Conservation (phyloP, 192 early-diverging fungal genomes). For the Gryganskiella cystojenkinii region DNA sequence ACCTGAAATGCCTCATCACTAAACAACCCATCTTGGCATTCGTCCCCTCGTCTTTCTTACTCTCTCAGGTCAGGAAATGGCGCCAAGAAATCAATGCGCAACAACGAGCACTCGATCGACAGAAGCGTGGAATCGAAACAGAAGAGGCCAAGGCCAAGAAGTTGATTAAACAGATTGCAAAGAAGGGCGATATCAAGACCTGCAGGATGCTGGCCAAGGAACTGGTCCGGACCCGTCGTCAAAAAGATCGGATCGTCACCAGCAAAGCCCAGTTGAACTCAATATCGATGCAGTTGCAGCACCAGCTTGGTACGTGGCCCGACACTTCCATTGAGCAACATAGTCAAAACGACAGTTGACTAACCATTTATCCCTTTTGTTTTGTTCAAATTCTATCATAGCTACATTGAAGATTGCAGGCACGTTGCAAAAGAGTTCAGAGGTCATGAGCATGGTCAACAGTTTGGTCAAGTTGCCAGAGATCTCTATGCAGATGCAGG, state of each 20-base stretch:
- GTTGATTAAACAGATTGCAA: conserved; percentile 86
- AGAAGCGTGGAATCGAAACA: conserved; percentile 78
- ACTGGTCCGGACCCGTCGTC: conserved; percentile 80
- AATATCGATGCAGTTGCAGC: conserved; percentile 88
- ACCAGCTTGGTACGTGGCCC: conserved; percentile 92
- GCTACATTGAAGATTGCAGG: conserved; percentile 92
- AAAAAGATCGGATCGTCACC: conserved; percentile 84
- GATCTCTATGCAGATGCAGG: conserved; percentile 85
- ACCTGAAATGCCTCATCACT: not conserved
- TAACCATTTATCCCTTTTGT: not conserved
- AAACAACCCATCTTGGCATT: too few relatives aligned
- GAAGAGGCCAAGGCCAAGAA: conserved; percentile 88
- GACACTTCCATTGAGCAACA: not conserved
- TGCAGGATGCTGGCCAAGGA: conserved; percentile 87
- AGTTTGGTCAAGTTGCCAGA: conserved; percentile 86
- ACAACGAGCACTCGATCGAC: conserved; percentile 88
- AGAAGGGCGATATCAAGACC: conserved; percentile 80
- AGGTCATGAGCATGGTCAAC: conserved; percentile 94
- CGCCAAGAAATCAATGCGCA: conserved; percentile 81
- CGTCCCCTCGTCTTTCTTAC: not conserved
- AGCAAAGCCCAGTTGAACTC: conserved; percentile 95
- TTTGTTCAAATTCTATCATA: conserved; percentile 24
- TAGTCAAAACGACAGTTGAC: not conserved
- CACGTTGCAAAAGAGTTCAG: conserved; percentile 84
- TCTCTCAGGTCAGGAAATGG: conserved; percentile 90